Evolutionary conservation across 805 yeast species (phyloP), one percentile per base, ranked within the genome.

Genomic region (Ogataea pini): DNA sequence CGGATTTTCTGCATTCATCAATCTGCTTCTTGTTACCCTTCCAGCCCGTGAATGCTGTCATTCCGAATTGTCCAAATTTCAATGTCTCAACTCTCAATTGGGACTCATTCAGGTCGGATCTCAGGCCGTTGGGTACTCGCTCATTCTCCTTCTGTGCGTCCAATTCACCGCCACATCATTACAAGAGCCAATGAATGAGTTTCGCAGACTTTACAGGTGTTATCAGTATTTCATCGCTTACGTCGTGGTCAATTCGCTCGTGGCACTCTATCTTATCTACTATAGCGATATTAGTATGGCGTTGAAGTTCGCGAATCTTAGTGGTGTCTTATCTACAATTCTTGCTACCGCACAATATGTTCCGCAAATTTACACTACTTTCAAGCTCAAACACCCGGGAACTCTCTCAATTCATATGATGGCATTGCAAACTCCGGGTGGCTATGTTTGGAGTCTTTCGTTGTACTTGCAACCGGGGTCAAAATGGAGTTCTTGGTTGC

Each of bases 361-460:
- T 43, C 96, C 96, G 0, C 96, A 89, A 65, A 74, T 89, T 8
- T 65, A 71, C 53, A 86, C 91, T 33, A 89, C 96, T 0, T 85
- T 73, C 58, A 60, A 52, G 1, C 72, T 89, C 50, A 83, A 85
- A 59, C 90, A 83, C 54, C 83, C 95, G 0, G 96, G 96, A 8
- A 83, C 90, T 1, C 72, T 89, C 18, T 86, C 95, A 0, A 72
- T 87, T 9, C 78, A 82, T 6, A 87, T 86, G 89, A 86, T 89
- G 92, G 69, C 82, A 36, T 76, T 89, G 54, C 96, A 89, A 63
- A 87, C 95, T 16, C 96, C 96, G 0, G 96, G 96, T 13, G 96
- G 96, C 14, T 85, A 78, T 54, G 48, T 88, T 2, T 89, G 92
- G 86, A 79, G 94, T 2, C 73, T 80, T n/a, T 80, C 87, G 1